A percentile compares a stretch with the other conserved stretches of the same genome.
These are phyloP conservation scores for Iris pallida DNA, from an alignment of 116 monocot species.

Conservation along the genomic window DNA sequence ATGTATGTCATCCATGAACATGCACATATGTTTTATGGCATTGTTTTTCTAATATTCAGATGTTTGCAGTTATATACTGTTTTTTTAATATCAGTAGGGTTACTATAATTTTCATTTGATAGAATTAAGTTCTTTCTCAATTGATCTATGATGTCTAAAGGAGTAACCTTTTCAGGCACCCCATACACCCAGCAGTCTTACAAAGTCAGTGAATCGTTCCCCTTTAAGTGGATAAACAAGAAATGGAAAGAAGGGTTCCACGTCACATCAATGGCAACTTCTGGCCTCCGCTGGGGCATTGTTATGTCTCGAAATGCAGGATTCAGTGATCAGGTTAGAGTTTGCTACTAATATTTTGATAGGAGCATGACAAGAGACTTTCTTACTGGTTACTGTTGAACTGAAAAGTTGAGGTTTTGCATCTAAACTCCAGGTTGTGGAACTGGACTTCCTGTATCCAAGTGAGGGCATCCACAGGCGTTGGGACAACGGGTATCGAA, in stretches of 20 bases:
- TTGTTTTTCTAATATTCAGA: no score
- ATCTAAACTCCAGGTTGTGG: constrained; percentile 42
- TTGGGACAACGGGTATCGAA: constrained; percentile 71
- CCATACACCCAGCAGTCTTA: constrained; percentile 74
- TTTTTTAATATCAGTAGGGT: no score
- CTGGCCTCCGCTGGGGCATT: constrained; percentile 66
- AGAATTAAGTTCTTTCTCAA: background rate
- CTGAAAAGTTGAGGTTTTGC: background rate
- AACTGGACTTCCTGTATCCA: constrained; percentile 69
- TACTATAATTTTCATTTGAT: no score
- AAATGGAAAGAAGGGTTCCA: constrained; percentile 85
- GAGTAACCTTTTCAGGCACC: constrained; percentile 39
- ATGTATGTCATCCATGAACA: no score
- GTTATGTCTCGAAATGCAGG: constrained; percentile 93
- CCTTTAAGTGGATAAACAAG: constrained; percentile 86
- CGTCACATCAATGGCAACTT: constrained; percentile 79
- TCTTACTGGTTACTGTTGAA: no score
- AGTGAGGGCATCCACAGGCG: constrained; percentile 81
- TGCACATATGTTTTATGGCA: no score
- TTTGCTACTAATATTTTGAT: no score
- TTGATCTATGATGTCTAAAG: background rate
- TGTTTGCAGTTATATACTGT: no score
- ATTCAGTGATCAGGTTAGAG: constrained; percentile 68
- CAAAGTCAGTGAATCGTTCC: constrained; percentile 82
- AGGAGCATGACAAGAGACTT: no score